These are phyloP conservation scores for Ophiocordyceps sinensis DNA, from an alignment of 2,329 filamentous ascomycete genomes.

Conservation along the genomic window DNA sequence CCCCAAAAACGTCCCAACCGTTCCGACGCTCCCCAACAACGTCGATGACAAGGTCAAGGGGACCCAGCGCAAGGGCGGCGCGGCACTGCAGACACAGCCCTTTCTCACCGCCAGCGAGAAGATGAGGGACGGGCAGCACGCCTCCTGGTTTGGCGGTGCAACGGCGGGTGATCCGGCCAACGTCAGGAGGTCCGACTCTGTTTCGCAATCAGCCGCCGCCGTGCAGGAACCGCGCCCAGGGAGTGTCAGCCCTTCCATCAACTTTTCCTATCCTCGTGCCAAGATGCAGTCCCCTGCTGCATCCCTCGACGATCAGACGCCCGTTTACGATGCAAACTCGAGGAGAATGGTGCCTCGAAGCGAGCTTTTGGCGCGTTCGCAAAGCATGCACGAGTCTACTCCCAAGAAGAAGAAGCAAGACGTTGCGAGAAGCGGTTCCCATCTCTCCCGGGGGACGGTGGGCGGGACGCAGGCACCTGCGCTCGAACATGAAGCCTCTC, in stretches of 20 bases:
- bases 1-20: no score
- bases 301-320: constrained; percentile 18
- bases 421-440: constrained; percentile 25
- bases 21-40: constrained; percentile 57
- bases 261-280: constrained; percentile 43
- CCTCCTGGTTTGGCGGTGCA: constrained; percentile 36
- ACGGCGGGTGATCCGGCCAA: constrained; percentile 26
- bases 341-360: constrained; percentile 41
- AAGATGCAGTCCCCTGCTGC: constrained; percentile 17
- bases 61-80: constrained; percentile 7
- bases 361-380: constrained; percentile 27
- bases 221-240: constrained; percentile 22
- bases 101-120: constrained; percentile 40
- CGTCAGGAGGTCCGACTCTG: constrained; percentile 28
- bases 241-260: constrained; percentile 38
- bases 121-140: constrained; percentile 22
- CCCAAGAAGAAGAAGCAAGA: constrained; percentile 25
- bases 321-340: constrained; percentile 54
- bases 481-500: constrained; percentile 17
- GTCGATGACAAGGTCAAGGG: constrained; percentile 15
- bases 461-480: constrained; percentile 33
- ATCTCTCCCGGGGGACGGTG: constrained; percentile 38
- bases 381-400: constrained; percentile 22
- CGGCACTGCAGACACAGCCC: constrained; percentile 32
- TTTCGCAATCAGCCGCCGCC: constrained; percentile 14